Evolutionary conservation across 148 eudicot genomes (phyloP).

Genomic region (Agrostemma githago): DNA sequence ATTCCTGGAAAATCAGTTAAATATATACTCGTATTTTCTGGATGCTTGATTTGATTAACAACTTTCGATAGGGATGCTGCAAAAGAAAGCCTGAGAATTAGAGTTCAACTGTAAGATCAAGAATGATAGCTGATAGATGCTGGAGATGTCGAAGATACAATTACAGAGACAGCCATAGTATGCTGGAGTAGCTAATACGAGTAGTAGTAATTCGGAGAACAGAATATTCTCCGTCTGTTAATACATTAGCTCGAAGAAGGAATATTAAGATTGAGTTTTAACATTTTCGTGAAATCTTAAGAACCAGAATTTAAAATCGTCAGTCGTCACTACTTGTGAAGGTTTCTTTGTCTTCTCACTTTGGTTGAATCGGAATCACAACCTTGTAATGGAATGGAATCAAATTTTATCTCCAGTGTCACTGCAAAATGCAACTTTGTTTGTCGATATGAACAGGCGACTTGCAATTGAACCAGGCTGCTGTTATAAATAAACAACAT

Average conservation of each 20-base stretch:
- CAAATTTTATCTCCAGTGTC: constrained; percentile 21
- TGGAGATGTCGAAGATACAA: not conserved
- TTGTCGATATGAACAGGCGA: constrained; percentile 25
- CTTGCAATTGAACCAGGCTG: constrained; percentile 25
- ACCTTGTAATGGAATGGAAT: constrained; percentile 31
- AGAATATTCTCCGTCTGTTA: not conserved
- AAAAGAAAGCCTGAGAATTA: not conserved
- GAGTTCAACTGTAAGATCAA: not conserved
- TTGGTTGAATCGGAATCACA: constrained; percentile 31
- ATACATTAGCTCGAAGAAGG: not conserved
- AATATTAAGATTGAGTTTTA: not conserved
- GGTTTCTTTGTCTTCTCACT: constrained; percentile 22
- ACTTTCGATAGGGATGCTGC: too few relatives aligned
- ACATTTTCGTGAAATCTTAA: constrained; percentile 28
- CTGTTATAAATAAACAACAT: constrained; percentile 19
- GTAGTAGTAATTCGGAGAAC: not conserved
- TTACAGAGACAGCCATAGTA: not conserved
- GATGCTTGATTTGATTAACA: too few relatives aligned
- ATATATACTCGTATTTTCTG: too few relatives aligned
- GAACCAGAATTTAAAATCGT: constrained; percentile 42
- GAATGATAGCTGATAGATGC: not conserved
- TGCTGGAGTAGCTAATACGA: not conserved
- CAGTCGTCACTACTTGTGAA: constrained; percentile 28
- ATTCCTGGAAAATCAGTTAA: too few relatives aligned
- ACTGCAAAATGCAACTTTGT: constrained; percentile 28